Evolutionary conservation across 345 rosid species (phyloP).

Genomic region (sweet orange (Citrus sinensis)): DNA sequence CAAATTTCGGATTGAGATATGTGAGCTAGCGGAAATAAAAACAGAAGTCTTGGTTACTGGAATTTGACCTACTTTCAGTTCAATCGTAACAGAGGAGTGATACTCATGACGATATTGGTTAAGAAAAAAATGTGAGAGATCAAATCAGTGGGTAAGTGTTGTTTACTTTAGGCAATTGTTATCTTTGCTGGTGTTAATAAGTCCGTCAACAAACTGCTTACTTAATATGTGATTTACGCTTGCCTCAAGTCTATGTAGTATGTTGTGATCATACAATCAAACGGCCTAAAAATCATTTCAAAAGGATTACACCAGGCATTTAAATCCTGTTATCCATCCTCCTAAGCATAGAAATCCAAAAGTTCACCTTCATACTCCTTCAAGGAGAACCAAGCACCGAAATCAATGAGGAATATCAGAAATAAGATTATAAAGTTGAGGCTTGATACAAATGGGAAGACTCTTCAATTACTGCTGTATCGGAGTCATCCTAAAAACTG

Average conservation of each 20-base stretch:
- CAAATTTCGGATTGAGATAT: background rate
- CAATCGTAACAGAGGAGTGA: background rate
- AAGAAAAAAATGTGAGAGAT: background rate
- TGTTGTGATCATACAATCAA: background rate
- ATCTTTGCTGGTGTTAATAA: background rate
- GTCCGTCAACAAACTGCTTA: background rate
- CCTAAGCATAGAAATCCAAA: too few relatives aligned
- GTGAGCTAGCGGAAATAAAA: background rate
- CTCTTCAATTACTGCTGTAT: too few relatives aligned
- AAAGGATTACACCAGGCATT: too few relatives aligned
- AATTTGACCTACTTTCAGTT: background rate
- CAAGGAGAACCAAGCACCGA: background rate
- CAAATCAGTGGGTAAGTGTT: background rate
- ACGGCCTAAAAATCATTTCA: background rate
- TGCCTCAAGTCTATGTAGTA: too few relatives aligned
- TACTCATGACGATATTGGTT: background rate
- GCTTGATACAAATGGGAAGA: background rate
- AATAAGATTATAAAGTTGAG: background rate
- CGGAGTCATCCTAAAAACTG: too few relatives aligned
- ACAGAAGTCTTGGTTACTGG: background rate
- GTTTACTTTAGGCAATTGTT: background rate
- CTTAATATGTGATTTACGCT: too few relatives aligned
- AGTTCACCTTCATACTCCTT: background rate
- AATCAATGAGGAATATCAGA: background rate
- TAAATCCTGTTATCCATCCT: too few relatives aligned